Percentiles rank a stretch among this genome's conserved stretches.
phyloP scores from a whole-genome alignment of 768 basidiomycete genomes.

The Calocera cornea region DNA sequence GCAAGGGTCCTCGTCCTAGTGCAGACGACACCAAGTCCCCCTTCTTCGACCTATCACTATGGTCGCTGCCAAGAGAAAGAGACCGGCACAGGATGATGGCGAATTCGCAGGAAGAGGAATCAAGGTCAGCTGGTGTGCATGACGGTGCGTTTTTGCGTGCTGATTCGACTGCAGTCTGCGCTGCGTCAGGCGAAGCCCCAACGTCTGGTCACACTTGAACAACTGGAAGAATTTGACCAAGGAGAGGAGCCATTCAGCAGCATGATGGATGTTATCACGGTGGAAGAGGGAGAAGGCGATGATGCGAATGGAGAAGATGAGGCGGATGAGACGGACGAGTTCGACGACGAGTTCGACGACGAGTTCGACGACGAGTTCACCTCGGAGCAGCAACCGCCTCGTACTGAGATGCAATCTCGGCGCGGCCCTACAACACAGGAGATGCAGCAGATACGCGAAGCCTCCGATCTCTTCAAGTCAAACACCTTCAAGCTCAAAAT shows the following conservation, averaged over 20 bases:
- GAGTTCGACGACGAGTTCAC: conserved; percentile 14
- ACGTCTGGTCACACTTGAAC: not conserved
- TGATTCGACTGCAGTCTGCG: not conserved
- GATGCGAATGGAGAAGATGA: not conserved
- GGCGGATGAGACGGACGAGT: conserved; percentile 5
- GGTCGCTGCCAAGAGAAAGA: not conserved
- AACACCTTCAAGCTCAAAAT: conserved; percentile 69
- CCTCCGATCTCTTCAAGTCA: conserved; percentile 58
- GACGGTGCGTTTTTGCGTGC: not conserved
- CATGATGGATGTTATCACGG: too few species aligned
- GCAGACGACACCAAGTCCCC: not conserved
- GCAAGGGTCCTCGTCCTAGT: not conserved
- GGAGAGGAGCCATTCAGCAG: too few species aligned
- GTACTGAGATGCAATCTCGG: not conserved
- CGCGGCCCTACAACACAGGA: conserved; percentile 34
- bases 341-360: conserved; percentile 13
- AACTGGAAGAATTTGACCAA: not conserved
- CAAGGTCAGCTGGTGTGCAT: not conserved
- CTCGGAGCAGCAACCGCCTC: conserved; percentile 10
- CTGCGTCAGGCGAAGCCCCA: not conserved
- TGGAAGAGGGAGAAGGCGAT: too few species aligned
- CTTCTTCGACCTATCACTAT: not conserved
- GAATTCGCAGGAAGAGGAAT: not conserved
- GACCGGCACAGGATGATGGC: not conserved
- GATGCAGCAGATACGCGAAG: conserved; percentile 56